Evolutionary conservation across 192 early-diverging fungal genomes (phyloP), one percentile per base, ranked within the genome.

Genomic region (Lobosporangium transversale): DNA sequence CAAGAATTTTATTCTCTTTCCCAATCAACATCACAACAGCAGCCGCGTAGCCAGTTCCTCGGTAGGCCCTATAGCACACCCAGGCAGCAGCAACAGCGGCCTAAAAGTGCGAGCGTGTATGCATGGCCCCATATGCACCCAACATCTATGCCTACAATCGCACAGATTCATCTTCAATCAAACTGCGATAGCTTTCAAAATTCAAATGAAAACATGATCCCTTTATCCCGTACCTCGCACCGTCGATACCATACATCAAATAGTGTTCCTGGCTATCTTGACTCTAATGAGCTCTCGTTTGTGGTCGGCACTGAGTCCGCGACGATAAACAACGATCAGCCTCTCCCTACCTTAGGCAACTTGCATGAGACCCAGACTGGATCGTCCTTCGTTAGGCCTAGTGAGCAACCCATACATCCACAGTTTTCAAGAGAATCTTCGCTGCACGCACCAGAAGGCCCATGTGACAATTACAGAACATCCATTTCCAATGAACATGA

Each of bases 1-100:
- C 73, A 76, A 57, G 73, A 76, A 30, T 62, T 76, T 27, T 76
- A 76, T 30, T 76, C 63, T 9, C 58, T 76, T 32, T 76, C 73
- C 12, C 57, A 64, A 31, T 76, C 73, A n/a, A 55, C 73, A 20
- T 67, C 73, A 3, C 73, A 66, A 36, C 58, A 76, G 18, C 73
- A 53, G 1, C 59, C 73, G 3, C 21, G 56, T 24, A 44, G 32
- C 17, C 21, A 67, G 47, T 29, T 74, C 56, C 7, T 58, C 2
- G 2, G 47, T 23, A 29, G 60, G 7, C 24, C 54, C 1, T 60
- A 47, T 6, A 18, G 63, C n/a, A 35, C 37, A 26, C 51, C 62
- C 15, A 66, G 64, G 0, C 47, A 56, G 9, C 56, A 53, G 7
- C 59, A 43, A 21, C 42, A 57, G 27, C 40, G 57, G 11, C 70